A percentile compares a stretch with the other conserved stretches of the same genome.
phyloP scores from a whole-genome alignment of 768 basidiomycete genomes.

The Galerina marginata region DNA sequence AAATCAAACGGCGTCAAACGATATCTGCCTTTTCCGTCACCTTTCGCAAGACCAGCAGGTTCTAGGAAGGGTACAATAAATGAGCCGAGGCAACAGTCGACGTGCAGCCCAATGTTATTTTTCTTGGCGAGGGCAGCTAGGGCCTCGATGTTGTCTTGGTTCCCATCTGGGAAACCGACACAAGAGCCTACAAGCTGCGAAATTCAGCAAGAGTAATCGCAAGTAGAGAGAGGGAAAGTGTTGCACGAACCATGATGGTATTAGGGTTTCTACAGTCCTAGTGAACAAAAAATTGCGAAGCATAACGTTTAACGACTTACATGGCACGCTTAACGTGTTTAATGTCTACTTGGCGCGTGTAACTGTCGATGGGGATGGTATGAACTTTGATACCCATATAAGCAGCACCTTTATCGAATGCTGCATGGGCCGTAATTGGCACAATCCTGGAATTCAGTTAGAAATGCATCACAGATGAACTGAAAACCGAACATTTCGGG shows the following conservation, averaged over 20 bases:
- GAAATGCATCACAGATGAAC: background rate
- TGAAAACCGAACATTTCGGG: slow-evolving; percentile 81
- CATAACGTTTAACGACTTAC: slow-evolving; percentile 50
- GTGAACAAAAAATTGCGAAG: slow-evolving; percentile 13
- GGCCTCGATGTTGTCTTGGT: slow-evolving; percentile 83
- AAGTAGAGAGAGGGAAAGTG: background rate
- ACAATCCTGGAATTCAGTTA: slow-evolving; percentile 61
- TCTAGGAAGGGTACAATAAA: slow-evolving; percentile 96
- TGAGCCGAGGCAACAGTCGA: slow-evolving; percentile 93
- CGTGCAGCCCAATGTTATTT: slow-evolving; percentile 86
- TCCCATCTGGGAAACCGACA: slow-evolving; percentile 85
- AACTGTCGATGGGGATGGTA: slow-evolving; percentile 77
- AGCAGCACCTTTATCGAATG: slow-evolving; percentile 91
- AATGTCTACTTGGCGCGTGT: slow-evolving; percentile 80
- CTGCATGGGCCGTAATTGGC: slow-evolving; percentile 86
- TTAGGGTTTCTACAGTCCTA: slow-evolving; percentile 70
- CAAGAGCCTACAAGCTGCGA: slow-evolving; percentile 82
- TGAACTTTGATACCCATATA: slow-evolving; percentile 93
- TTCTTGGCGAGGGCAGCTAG: slow-evolving; percentile 76
- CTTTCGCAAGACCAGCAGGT: slow-evolving; percentile 69
- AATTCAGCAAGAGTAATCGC: slow-evolving; percentile 3
- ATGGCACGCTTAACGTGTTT: slow-evolving; percentile 84
- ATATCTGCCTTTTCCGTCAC: slow-evolving; percentile 56
- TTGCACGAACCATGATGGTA: slow-evolving; percentile 75
- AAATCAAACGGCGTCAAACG: slow-evolving; percentile 86